Conservation (phyloP, 108 stramenopile genomes). For the Epithemia pelagica region DNA sequence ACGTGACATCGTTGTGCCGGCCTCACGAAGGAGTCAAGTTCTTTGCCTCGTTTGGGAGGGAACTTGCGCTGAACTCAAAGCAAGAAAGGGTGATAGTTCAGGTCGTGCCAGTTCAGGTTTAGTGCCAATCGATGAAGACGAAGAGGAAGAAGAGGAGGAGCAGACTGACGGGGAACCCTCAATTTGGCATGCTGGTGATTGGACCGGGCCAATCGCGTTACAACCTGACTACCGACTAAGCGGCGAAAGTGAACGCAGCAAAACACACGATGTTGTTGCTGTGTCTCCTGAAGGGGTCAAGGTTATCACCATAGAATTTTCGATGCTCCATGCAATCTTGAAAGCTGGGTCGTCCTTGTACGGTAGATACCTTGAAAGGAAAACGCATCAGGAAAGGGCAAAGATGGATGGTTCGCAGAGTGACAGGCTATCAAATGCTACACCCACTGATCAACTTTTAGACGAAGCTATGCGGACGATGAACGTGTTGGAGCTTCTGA, state of each 20-base stretch:
- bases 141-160: background rate
- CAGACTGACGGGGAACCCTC: background rate
- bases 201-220: slow-evolving; percentile 77
- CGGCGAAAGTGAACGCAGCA: slow-evolving; percentile 58
- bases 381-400: slow-evolving; percentile 35
- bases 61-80: slow-evolving; percentile 57
- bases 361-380: slow-evolving; percentile 52
- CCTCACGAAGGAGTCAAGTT: slow-evolving; percentile 34
- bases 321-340: slow-evolving; percentile 59
- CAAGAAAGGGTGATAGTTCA: background rate
- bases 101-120: slow-evolving; percentile 18
- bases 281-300: slow-evolving; percentile 79
- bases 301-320: slow-evolving; percentile 73
- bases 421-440: background rate
- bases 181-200: slow-evolving; percentile 86
- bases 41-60: slow-evolving; percentile 86
- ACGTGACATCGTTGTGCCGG: slow-evolving; percentile 60
- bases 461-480: slow-evolving; percentile 44
- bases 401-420: slow-evolving; percentile 4
- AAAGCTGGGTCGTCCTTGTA: slow-evolving; percentile 68
- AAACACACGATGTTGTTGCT: slow-evolving; percentile 65
- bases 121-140: background rate
- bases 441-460: slow-evolving; percentile 28
- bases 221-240: slow-evolving; percentile 73
- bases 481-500: slow-evolving; percentile 64